Percentiles rank a stretch among this genome's conserved stretches.
Conservation (phyloP, 2,329 filamentous ascomycete genomes). For the Myriosclerotinia duriaeana region DNA sequence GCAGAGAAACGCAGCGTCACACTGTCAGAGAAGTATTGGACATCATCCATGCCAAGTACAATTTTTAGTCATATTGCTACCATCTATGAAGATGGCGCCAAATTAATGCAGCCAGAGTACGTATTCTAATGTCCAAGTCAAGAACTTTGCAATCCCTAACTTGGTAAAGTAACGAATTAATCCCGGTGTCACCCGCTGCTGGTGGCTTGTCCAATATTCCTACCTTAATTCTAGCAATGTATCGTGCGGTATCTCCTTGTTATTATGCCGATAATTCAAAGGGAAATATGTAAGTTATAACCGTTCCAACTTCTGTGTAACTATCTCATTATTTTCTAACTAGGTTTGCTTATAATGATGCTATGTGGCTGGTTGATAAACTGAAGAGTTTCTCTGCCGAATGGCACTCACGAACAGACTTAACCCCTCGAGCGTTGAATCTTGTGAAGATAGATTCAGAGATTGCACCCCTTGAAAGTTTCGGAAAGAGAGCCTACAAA, state of each 20-base stretch:
- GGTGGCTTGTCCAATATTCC: slow-evolving; percentile 70
- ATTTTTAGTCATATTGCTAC: slow-evolving; percentile 66
- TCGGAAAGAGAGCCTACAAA: slow-evolving; percentile 61
- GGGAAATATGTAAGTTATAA: slow-evolving; percentile 60
- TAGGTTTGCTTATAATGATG: slow-evolving; percentile 68
- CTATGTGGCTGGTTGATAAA: slow-evolving; percentile 60
- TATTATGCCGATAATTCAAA: slow-evolving; percentile 65
- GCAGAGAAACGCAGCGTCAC: slow-evolving; percentile 58
- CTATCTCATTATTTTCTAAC: slow-evolving; percentile 11
- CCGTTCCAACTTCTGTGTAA: neutral
- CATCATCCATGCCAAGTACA: slow-evolving; percentile 81
- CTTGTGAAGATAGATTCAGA: slow-evolving; percentile 62
- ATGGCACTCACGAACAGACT: slow-evolving; percentile 56
- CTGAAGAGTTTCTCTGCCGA: slow-evolving; percentile 50
- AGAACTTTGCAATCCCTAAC: slow-evolving; percentile 19
- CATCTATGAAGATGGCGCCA: slow-evolving; percentile 60
- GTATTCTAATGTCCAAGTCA: slow-evolving; percentile 28
- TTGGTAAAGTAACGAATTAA: slow-evolving; percentile 46
- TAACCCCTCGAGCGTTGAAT: slow-evolving; percentile 50
- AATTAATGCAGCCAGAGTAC: slow-evolving; percentile 54
- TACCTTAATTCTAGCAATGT: slow-evolving; percentile 72
- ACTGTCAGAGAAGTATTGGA: slow-evolving; percentile 80
- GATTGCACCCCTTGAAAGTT: slow-evolving; percentile 57
- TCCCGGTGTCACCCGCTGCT: slow-evolving; percentile 64
- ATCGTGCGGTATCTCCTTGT: slow-evolving; percentile 71